Base-by-base conservation (phyloP, 2,329 filamentous ascomycete species). In the Ophiocordyceps robertsii region DNA sequence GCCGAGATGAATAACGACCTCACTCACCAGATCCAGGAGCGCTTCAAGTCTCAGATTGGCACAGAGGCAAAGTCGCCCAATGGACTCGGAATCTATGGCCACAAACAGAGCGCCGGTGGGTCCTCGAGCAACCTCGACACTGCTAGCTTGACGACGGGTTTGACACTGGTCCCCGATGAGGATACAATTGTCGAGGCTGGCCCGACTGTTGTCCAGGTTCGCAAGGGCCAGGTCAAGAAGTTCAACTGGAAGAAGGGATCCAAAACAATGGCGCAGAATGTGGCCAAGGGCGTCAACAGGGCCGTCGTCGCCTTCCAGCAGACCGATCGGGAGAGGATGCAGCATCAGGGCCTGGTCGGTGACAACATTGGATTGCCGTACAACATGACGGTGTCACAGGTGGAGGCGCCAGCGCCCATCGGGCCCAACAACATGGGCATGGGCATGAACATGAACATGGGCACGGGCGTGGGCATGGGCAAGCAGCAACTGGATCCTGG, bases 161-260 rank as follows among this genome's bases (percentile, higher is more conserved):
- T 75, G 3, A 80, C 80, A 0, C 58, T 80, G 51, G 68, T 82
- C 41, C 68, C 72, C 19, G 76, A 80, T 16, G 82, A 84, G 38
- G 87, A 92, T 35, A 71, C 70, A 0, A 70, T 77, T 43, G 61
- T 78, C n/a, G 74, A 78, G 48, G 71, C 79, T 27, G 84, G 86
- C 2, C 89, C 92, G n/a, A 92, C 94, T 46, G 84, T 96, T 30
- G 84, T 96, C 46, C 93, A 92, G 54, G 93, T 96, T 48, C 80
- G 88, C 53, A 96, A 95, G 66, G 88, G 84, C 29, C 88, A 95
- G 58, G 80, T 83, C 42, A 94, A 88, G 68, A 96, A 95, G 61
- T 95, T 95, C 66, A 95, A 95, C 66, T 96, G 92, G 89, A 95
- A 95, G 73, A 95, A 93, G 69, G 88, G 88, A 33, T 86, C 86